A percentile compares a stretch with the other conserved stretches of the same genome.
These are phyloP conservation scores for Ambrosia hybrid DNA, from an alignment of 140 eudicot species.

Conservation along the genomic window DNA sequence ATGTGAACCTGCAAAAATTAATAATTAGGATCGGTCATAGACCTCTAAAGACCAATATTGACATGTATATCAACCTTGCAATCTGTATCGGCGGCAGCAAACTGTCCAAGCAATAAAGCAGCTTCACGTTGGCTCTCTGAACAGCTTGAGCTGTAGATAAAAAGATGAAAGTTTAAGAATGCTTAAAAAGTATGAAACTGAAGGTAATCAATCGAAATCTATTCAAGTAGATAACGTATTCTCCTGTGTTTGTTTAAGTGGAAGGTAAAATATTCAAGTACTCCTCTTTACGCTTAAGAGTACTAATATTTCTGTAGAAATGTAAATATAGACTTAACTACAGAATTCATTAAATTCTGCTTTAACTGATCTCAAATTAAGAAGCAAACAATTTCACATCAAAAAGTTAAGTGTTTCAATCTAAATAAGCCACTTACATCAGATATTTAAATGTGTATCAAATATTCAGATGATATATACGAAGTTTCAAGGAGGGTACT, in stretches of 20 bases:
- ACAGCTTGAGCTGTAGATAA: constrained; percentile 67
- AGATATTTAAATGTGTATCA: not conserved
- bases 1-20: constrained; percentile 65
- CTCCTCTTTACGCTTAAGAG: not conserved
- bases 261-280: constrained; percentile 3
- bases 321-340: not conserved
- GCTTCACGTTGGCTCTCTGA: constrained; percentile 94
- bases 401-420: not conserved
- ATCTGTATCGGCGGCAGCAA: constrained; percentile 93
- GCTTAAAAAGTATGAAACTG: not conserved
- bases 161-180: not conserved
- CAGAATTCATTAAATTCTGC: not conserved
- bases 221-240: not conserved
- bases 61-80: constrained; percentile 62
- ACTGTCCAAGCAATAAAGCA: constrained; percentile 92
- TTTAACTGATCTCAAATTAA: not conserved
- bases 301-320: not conserved
- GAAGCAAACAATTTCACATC: not conserved
- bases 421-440: not conserved
- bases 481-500: not conserved
- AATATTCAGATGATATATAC: not conserved
- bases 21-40: constrained; percentile 13
- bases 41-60: not conserved
- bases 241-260: not conserved
- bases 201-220: constrained; percentile 1